Evolutionary conservation across 257 asterid genomes (phyloP), one percentile per base, ranked within the genome.

Genomic region (Plantago major): DNA sequence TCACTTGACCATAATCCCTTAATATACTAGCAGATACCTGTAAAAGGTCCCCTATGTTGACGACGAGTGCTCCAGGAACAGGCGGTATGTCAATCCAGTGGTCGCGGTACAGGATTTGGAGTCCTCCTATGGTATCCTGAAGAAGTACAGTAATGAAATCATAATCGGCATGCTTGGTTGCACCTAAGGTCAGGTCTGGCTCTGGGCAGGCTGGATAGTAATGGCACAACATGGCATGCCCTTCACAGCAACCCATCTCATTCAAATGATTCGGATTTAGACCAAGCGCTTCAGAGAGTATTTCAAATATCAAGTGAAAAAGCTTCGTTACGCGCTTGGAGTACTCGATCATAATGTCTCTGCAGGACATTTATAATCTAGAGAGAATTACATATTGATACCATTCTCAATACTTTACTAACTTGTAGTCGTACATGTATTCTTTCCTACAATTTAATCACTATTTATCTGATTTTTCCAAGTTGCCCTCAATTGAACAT

Each of bases 31-130:
- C 1, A 22, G n/a, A 42, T 16, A 53, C 80, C 80, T 75, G 77
- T 18, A 71, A 10, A 59, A 75, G 66, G 59, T 71, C 77, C n/a
- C 74, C 77, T 18, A 58, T 58, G 63, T 74, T 74, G 11, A 69
- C 57, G 0, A 69, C 63, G 22, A 74, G 45, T 26, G 76, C 69
- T 62, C 80, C 77, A n/a, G 61, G 77, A 6, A 18, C 26, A 12
- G 80, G 62, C 42, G 70, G 67, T 18, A 73, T 43, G 58, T 73
- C 60, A 18, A 63, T 61, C 73, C 77, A 73, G 0, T 63, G 73
- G 61, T 59, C 58, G 2, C 67, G 38, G 48, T 63, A 57, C 15
- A 75, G 71, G 6, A 75, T 60, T 67, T 75, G 80, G 7, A 71
- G 74, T 18, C 77, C 74, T 44, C 77, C 69, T 1, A 67, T n/a